Evolutionary conservation across 768 basidiomycete species (phyloP).

Genomic region (Naganishia antarctica): DNA sequence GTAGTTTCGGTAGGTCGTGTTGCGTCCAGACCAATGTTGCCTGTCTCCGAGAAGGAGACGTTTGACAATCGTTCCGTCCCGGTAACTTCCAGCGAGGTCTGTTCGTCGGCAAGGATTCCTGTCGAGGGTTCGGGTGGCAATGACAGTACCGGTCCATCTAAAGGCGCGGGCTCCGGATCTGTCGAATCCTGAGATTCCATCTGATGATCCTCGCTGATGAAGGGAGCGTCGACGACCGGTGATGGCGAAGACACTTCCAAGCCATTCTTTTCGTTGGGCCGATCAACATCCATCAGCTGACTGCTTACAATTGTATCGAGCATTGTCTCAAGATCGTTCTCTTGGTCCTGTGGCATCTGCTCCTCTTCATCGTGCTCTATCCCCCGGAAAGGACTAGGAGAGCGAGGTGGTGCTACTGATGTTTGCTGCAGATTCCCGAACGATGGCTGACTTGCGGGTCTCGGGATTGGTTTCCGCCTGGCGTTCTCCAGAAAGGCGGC

Average conservation of each 20-base stretch:
- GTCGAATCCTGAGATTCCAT: too few relatives aligned
- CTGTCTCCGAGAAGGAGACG: too few relatives aligned
- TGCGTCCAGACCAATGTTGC: too few relatives aligned
- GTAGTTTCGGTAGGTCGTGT: too few relatives aligned
- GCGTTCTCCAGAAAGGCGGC: conserved; percentile 11
- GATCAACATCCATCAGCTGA: conserved; percentile 2
- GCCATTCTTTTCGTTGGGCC: not conserved
- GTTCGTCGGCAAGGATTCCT: too few relatives aligned
- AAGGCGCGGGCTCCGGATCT: too few relatives aligned
- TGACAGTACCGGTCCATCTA: too few relatives aligned
- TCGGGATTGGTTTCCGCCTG: not conserved
- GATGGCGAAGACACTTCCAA: not conserved
- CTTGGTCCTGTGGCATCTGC: not conserved
- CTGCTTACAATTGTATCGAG: conserved; percentile 15
- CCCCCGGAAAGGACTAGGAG: not conserved
- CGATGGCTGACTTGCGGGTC: too few relatives aligned
- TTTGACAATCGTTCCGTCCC: too few relatives aligned
- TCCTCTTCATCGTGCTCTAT: not conserved
- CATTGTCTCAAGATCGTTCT: not conserved
- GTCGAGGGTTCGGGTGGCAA: too few relatives aligned
- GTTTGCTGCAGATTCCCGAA: not conserved
- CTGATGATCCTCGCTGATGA: not conserved
- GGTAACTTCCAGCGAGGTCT: too few relatives aligned
- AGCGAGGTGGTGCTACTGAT: not conserved
- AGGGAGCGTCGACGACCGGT: not conserved